Evolutionary conservation across 202 grass and related monocot species (phyloP).

Genomic region (Setaria italica): DNA sequence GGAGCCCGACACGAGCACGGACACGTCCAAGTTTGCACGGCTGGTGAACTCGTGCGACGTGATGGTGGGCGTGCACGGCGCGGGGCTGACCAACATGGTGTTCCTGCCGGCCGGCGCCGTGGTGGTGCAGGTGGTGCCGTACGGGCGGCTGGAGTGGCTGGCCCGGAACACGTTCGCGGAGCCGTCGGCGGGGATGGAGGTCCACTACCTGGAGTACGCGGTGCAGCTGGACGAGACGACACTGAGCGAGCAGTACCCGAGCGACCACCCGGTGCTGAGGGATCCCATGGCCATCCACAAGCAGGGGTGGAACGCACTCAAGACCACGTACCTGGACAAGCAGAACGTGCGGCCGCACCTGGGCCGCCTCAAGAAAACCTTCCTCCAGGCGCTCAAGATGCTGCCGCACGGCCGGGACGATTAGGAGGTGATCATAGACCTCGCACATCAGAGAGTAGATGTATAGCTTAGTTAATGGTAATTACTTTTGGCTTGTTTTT

Average conservation of each 20-base stretch:
- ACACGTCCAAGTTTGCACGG: slow-evolving; percentile 76
- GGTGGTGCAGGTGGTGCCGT: slow-evolving; percentile 84
- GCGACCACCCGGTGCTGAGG: slow-evolving; percentile 68
- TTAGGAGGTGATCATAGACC: neutral
- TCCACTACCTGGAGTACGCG: slow-evolving; percentile 80
- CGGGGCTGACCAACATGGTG: slow-evolving; percentile 85
- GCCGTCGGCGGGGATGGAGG: slow-evolving; percentile 71
- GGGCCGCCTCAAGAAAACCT: slow-evolving; percentile 72
- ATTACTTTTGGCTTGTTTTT: neutral
- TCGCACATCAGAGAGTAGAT: neutral
- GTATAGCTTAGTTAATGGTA: neutral
- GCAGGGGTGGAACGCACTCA: slow-evolving; percentile 75
- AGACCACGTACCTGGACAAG: slow-evolving; percentile 76
- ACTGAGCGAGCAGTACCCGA: slow-evolving; percentile 78
- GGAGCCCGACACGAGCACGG: slow-evolving; percentile 62
- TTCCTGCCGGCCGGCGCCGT: slow-evolving; percentile 78
- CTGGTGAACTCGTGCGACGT: slow-evolving; percentile 81
- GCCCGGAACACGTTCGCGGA: slow-evolving; percentile 71
- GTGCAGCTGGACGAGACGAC: slow-evolving; percentile 85
- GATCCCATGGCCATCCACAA: slow-evolving; percentile 82
- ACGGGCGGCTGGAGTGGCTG: slow-evolving; percentile 75
- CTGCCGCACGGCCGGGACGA: slow-evolving; percentile 59
- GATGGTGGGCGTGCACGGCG: slow-evolving; percentile 86
- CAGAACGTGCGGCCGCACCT: slow-evolving; percentile 79
- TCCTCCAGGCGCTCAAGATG: slow-evolving; percentile 70